phyloP scores from a whole-genome alignment of 768 basidiomycete species.

The Termitomyces sp. region DNA sequence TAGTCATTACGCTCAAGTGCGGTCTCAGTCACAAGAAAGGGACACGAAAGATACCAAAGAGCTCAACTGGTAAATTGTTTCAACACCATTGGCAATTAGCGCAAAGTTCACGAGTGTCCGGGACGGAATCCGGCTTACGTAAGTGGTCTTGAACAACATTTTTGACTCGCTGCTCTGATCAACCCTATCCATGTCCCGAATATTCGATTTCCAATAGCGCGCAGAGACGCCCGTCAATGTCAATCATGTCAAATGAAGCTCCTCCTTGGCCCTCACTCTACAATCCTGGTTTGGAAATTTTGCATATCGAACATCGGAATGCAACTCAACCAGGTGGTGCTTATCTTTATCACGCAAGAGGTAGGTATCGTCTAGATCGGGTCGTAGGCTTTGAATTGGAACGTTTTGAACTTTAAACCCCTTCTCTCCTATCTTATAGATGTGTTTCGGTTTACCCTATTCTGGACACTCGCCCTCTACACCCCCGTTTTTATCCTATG shows the following conservation, averaged over 20 bases:
- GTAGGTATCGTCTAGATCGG: slow-evolving; percentile 19
- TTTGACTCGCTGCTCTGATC: too few relatives aligned
- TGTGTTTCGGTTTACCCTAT: slow-evolving; percentile 50
- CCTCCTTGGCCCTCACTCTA: slow-evolving; percentile 49
- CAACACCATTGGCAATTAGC: too few relatives aligned
- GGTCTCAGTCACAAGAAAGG: too few relatives aligned
- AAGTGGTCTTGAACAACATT: not conserved
- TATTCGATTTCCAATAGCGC: not conserved
- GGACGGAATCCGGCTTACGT: not conserved
- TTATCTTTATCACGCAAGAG: slow-evolving; percentile 40
- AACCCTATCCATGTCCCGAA: slow-evolving; percentile 1
- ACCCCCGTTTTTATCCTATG: slow-evolving; percentile 46
- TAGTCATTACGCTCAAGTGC: too few relatives aligned
- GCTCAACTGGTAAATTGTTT: too few relatives aligned
- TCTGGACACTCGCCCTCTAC: slow-evolving; percentile 50
- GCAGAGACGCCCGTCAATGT: not conserved
- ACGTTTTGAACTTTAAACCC: too few relatives aligned
- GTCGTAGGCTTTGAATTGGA: not conserved
- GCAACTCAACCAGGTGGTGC: slow-evolving; percentile 37
- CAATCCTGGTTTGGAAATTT: slow-evolving; percentile 45
- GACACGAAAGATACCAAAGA: too few relatives aligned
- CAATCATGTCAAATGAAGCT: slow-evolving; percentile 4
- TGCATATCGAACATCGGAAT: slow-evolving; percentile 35
- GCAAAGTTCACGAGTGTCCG: too few relatives aligned
- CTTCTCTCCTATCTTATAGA: slow-evolving; percentile 26